Conservation (phyloP, 169 alveolate species). For the Plasmodium cynomolgi region DNA sequence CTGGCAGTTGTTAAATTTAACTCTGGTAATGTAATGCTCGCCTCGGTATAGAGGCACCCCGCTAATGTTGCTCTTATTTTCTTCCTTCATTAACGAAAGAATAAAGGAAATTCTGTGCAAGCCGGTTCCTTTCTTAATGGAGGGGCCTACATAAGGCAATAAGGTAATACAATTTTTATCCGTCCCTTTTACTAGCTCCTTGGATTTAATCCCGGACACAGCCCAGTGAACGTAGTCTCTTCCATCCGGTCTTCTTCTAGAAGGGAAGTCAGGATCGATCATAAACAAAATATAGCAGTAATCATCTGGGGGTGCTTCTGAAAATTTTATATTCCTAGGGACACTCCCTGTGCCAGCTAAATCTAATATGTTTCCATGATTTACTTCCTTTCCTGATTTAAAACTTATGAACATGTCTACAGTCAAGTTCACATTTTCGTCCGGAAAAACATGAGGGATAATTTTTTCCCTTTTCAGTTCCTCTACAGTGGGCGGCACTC, state of each 20-base stretch:
- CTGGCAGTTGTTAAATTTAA: slow-evolving; percentile 53
- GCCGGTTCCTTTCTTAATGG: slow-evolving; percentile 72
- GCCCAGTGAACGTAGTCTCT: slow-evolving; percentile 70
- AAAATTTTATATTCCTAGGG: slow-evolving; percentile 65
- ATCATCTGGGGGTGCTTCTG: slow-evolving; percentile 74
- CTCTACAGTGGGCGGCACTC: slow-evolving; percentile 45
- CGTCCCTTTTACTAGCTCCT: slow-evolving; percentile 69
- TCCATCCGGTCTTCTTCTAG: slow-evolving; percentile 73
- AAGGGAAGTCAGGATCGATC: slow-evolving; percentile 72
- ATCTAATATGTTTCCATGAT: slow-evolving; percentile 51
- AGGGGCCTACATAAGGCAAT: slow-evolving; percentile 71
- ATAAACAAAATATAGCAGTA: slow-evolving; percentile 64
- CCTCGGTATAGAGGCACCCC: slow-evolving; percentile 71
- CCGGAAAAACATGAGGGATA: slow-evolving; percentile 65
- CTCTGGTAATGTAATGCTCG: slow-evolving; percentile 57
- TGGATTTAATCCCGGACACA: slow-evolving; percentile 70
- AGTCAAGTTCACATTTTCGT: slow-evolving; percentile 40
- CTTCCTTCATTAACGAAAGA: slow-evolving; percentile 56
- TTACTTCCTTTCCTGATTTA: slow-evolving; percentile 73
- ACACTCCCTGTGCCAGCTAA: slow-evolving; percentile 67
- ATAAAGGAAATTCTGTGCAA: slow-evolving; percentile 64
- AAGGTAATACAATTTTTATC: slow-evolving; percentile 45
- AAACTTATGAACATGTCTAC: slow-evolving; percentile 45
- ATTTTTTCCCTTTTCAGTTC: slow-evolving; percentile 70
- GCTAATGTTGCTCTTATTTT: slow-evolving; percentile 20